Base-by-base conservation (phyloP, 768 basidiomycete genomes). In the Strobilomyces confusus region DNA sequence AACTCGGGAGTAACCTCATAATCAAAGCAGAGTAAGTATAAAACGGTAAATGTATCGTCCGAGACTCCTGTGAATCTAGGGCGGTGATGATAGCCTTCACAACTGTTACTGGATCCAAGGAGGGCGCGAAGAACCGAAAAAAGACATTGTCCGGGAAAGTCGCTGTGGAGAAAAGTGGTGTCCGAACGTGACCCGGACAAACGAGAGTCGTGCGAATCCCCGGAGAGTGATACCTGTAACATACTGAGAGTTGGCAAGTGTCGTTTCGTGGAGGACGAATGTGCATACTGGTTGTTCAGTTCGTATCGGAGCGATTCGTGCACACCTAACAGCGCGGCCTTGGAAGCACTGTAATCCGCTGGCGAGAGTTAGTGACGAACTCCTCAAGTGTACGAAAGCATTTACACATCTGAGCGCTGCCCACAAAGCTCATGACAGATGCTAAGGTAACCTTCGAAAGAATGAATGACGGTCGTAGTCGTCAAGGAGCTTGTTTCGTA, bases 331-430 rank as follows among this genome's bases (percentile, higher is more conserved):
- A 89, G 65, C n/a, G 95, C 94, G 12, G 93, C 90, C 73, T 99
- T 99, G 23, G 92, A 92, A 9, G 93, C 92, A 67, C 79, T 80
- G 68, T 99, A 98, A 72, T 95, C 92, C 63, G 85, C 90, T 92
- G 51, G 20, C 32, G 34, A 54, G 30, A 17, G n/a, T 69, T 36
- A 61, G 42, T 29, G 33, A 54, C 8, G 23, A 25, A 26, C 47
- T 22, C 40, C 44, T 23, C 11, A 20, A 56, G 30, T 54, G 17
- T 12, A 42, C 29, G 19, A 11, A 49, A 32, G 22, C 37, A 75
- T 84, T 67, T 68, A 92, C 88, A 80, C 84, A 87, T 83, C 69
- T 83, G 87, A 36, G 84, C 88, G 55, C 78, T 75, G 17, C 89
- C 89, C 23, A 82, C 74, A 56, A 87, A 69, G 15, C 90, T 85